Percentiles rank a stretch among this genome's conserved stretches.
phyloP scores from a whole-genome alignment of 2,329 filamentous ascomycete genomes.

The Oidium heveae region DNA sequence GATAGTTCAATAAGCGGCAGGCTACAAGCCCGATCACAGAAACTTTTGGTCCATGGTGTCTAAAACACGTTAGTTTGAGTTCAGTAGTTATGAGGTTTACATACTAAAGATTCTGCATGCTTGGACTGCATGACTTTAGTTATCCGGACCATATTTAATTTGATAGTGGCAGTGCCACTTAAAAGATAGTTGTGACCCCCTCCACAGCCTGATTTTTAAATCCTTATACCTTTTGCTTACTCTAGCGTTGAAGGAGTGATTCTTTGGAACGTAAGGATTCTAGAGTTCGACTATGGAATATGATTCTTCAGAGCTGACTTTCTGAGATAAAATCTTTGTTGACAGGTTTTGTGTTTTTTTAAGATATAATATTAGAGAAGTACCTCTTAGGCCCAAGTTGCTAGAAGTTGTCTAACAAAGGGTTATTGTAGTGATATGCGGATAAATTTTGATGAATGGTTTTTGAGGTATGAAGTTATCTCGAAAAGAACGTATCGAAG shows the following conservation, averaged over 20 bases:
- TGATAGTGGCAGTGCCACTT: constrained; percentile 32
- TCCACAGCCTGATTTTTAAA: constrained; percentile 20
- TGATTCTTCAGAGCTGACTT: constrained; percentile 2
- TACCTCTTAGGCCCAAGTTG: constrained; percentile 1
- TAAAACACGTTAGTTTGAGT: constrained; percentile 17
- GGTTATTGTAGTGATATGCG: constrained; percentile 1
- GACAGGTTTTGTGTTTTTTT: neutral
- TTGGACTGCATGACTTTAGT: constrained; percentile 40
- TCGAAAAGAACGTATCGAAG: constrained; percentile 11
- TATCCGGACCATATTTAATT: constrained; percentile 40
- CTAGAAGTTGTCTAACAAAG: neutral
- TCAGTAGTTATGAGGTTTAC: constrained; percentile 9
- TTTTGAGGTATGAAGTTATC: constrained; percentile 1
- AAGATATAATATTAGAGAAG: constrained; percentile 3
- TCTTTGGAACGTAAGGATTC: constrained; percentile 14
- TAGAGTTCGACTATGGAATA: constrained; percentile 2
- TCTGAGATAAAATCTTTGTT: constrained; percentile 4
- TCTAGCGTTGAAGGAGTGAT: constrained; percentile 12
- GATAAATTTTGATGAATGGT: neutral
- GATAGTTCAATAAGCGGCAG: constrained; percentile 54
- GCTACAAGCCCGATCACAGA: constrained; percentile 44
- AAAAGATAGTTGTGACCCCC: constrained; percentile 16
- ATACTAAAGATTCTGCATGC: constrained; percentile 41
- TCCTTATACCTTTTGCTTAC: constrained; percentile 11
- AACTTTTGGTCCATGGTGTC: constrained; percentile 72